phyloP scores from a whole-genome alignment of 352 stramenopile genomes.

The Globisporangium sylvaticum region DNA sequence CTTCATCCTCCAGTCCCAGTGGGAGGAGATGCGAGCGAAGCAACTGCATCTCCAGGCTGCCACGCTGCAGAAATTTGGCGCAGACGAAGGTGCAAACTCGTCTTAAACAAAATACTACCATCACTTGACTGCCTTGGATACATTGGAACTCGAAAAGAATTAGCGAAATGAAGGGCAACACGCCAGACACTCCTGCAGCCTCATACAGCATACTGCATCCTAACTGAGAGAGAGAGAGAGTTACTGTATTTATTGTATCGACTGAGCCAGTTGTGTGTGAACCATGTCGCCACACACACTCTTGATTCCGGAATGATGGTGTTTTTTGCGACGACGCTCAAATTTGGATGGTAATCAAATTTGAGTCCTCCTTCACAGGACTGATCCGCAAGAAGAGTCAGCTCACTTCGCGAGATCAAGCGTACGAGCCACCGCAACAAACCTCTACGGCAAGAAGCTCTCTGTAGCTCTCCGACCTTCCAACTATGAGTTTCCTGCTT shows the following conservation, averaged over 20 bases:
- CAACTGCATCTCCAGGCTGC: slow-evolving; percentile 1
- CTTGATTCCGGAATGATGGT: neutral
- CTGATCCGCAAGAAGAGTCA: neutral
- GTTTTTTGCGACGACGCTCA: neutral
- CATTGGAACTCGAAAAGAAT: too few relatives aligned
- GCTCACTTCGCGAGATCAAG: neutral
- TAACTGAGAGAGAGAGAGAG: too few relatives aligned
- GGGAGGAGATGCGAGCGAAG: slow-evolving; percentile 1
- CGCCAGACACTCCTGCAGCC: too few relatives aligned
- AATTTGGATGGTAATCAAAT: neutral
- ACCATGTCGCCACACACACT: neutral
- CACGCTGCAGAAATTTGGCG: neutral
- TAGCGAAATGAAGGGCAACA: too few relatives aligned
- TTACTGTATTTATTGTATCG: neutral
- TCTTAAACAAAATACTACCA: too few relatives aligned
- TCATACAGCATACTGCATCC: too few relatives aligned
- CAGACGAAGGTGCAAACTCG: neutral
- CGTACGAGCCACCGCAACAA: too few relatives aligned
- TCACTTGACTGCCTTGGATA: too few relatives aligned
- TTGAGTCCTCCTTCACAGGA: too few relatives aligned
- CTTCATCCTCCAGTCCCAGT: slow-evolving; percentile 3
- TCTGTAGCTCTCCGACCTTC: neutral
- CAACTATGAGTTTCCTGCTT: slow-evolving; percentile 8
- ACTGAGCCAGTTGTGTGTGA: neutral
- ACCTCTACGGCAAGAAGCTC: neutral